Percentiles rank a stretch among this genome's conserved stretches.
These are phyloP conservation scores for Pyrenochaeta sp. DNA, from an alignment of 2,329 filamentous ascomycete species.

Conservation along the genomic window DNA sequence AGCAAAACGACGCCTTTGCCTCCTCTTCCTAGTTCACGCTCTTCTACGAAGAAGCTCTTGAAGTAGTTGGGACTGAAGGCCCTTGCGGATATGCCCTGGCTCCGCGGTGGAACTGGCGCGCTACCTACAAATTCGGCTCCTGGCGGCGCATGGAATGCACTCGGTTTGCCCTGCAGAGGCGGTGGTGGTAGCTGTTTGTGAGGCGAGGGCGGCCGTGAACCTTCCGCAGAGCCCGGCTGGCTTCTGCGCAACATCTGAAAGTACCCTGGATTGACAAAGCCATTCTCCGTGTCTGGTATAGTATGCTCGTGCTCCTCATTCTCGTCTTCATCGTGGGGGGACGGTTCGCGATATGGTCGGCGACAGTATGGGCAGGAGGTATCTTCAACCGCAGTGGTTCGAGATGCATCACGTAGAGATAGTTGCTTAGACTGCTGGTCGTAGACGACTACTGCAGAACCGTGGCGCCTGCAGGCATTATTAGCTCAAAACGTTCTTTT, in stretches of 20 bases:
- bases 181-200: conserved; percentile 54
- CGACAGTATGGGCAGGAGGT: conserved; percentile 91
- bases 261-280: conserved; percentile 90
- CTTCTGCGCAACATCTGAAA: conserved; percentile 87
- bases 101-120: conserved; percentile 49
- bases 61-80: conserved; percentile 96
- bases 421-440: conserved; percentile 86
- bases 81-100: conserved; percentile 79
- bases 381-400: conserved; percentile 62
- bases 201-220: conserved; percentile 58
- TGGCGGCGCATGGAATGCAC: conserved; percentile 54
- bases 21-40: conserved; percentile 83
- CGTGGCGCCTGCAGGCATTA: conserved; percentile 74
- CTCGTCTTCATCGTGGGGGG: conserved; percentile 41
- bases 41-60: conserved; percentile 89
- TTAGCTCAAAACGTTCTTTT: conserved; percentile 17
- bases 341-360: conserved; percentile 68
- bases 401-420: conserved; percentile 74
- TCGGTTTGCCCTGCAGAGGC: conserved; percentile 34
- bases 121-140: conserved; percentile 60
- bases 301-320: conserved; percentile 44
- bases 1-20: conserved; percentile 94
- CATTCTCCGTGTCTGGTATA: conserved; percentile 57
- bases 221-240: conserved; percentile 60
- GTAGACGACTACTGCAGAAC: conserved; percentile 90